These are phyloP conservation scores for Ceratobasidium sp. DNA, from an alignment of 1,284 basidiomycete species.

Conservation along the genomic window DNA sequence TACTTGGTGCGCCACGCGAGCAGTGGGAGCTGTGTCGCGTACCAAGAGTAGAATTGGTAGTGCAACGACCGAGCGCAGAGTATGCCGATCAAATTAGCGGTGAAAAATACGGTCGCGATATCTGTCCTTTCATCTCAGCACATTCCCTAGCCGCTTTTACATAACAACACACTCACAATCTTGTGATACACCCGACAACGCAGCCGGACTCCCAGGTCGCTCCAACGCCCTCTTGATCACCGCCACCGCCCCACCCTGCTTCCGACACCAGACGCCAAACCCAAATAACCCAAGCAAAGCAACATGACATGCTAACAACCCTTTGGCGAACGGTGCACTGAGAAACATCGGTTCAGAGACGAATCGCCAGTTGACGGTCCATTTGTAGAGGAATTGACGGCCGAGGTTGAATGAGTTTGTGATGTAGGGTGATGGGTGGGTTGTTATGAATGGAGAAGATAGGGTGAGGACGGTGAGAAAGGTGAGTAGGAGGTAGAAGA, in stretches of 20 bases:
- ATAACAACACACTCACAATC: conserved; percentile 66
- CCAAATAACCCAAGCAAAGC: conserved; percentile 75
- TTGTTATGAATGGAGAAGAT: conserved; percentile 78
- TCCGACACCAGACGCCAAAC: conserved; percentile 76
- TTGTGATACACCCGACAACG: conserved; percentile 63
- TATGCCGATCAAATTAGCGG: conserved; percentile 93
- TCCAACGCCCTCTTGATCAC: conserved; percentile 72
- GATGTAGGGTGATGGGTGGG: conserved; percentile 76
- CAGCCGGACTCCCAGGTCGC: conserved; percentile 66
- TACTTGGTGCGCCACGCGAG: conserved; percentile 81
- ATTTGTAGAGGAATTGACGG: conserved; percentile 91
- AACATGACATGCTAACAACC: conserved; percentile 77
- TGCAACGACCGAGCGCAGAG: conserved; percentile 95
- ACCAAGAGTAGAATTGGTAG: conserved; percentile 99
- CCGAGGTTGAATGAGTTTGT: conserved; percentile 87
- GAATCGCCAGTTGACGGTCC: conserved; percentile 99
- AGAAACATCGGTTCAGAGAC: conserved; percentile 82
- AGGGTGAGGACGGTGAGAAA: conserved; percentile 71
- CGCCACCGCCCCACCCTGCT: conserved; percentile 71
- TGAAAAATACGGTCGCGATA: conserved; percentile 85
- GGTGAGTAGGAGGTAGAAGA: conserved; percentile 68
- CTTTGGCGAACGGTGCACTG: conserved; percentile 70
- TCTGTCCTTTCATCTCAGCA: conserved; percentile 64
- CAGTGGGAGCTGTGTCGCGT: conserved; percentile 92
- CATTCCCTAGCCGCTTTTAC: not conserved